Evolutionary conservation across 2,329 filamentous ascomycete genomes (phyloP).

Genomic region (Raffaelea albimanens): DNA sequence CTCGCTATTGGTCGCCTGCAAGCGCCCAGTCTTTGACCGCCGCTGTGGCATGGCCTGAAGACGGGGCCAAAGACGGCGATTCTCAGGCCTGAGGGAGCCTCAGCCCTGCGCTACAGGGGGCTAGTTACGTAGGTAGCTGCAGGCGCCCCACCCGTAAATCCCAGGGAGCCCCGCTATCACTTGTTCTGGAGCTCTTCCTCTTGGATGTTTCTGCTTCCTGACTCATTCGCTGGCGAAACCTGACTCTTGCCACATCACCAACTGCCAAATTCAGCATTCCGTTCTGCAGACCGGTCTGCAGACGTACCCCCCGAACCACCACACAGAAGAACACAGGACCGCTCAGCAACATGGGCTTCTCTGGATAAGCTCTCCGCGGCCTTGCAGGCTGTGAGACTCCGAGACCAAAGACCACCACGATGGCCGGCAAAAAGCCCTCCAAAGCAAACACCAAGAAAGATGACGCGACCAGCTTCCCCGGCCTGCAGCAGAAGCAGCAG

Average conservation of each 20-base stretch:
- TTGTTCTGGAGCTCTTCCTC: no score
- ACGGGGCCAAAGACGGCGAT: no score
- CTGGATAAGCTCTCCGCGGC: slow-evolving; percentile 40
- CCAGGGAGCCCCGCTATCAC: no score
- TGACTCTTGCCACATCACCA: no score
- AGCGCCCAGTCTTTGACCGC: not conserved
- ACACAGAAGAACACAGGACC: not conserved
- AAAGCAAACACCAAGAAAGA: slow-evolving; percentile 23
- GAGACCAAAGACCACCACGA: slow-evolving; percentile 21
- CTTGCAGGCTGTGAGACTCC: slow-evolving; percentile 36
- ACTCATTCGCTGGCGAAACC: no score
- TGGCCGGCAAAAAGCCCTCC: slow-evolving; percentile 47
- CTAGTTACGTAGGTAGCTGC: no score
- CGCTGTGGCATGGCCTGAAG: no score
- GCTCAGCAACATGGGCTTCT: slow-evolving; percentile 30
- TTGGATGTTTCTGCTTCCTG: no score
- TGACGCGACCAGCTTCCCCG: slow-evolving; percentile 40
- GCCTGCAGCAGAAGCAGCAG: slow-evolving; percentile 26
- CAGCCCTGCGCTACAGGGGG: no score
- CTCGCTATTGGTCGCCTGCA: not conserved
- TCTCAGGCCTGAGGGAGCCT: no score
- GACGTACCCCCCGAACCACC: not conserved
- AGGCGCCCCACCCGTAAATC: no score
- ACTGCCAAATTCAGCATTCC: no score
- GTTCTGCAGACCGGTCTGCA: not conserved